A percentile compares a stretch with the other conserved stretches of the same genome.
Evolutionary conservation across 108 stramenopile species (phyloP).

Genomic region (Thalassiosira profunda): DNA sequence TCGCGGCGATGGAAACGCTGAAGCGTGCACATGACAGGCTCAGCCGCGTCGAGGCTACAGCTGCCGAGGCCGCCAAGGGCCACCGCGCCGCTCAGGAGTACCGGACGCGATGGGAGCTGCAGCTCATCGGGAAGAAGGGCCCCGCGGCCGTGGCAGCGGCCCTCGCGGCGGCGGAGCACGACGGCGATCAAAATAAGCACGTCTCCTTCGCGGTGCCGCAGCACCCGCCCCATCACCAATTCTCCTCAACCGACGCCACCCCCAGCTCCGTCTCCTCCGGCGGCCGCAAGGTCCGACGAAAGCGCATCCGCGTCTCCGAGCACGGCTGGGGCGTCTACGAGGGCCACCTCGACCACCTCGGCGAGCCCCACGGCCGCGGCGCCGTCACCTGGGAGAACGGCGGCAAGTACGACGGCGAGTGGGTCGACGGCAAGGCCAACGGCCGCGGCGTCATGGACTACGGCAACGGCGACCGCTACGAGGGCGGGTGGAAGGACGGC

Average conservation of each 20-base stretch:
- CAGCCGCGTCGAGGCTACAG: constrained; percentile 15
- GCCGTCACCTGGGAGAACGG: constrained; percentile 55
- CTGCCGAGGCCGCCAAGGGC: constrained; percentile 10
- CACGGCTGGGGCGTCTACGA: constrained; percentile 50
- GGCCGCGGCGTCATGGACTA: constrained; percentile 55
- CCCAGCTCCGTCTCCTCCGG: constrained; percentile 8
- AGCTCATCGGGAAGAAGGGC: constrained; percentile 12
- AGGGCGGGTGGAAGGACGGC: constrained; percentile 53
- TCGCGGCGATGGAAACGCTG: constrained; percentile 13
- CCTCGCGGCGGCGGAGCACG: constrained; percentile 7
- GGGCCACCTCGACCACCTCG: constrained; percentile 24
- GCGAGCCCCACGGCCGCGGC: constrained; percentile 49
- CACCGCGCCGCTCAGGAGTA: constrained; percentile 14
- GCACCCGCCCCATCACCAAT: background rate
- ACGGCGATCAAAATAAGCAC: constrained; percentile 24
- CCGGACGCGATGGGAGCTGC: constrained; percentile 16
- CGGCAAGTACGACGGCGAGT: constrained; percentile 59
- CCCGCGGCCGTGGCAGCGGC: background rate
- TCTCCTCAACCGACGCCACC: background rate
- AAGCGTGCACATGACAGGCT: constrained; percentile 36
- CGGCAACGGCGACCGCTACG: constrained; percentile 52
- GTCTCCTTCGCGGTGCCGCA: constrained; percentile 39
- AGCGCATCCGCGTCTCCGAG: constrained; percentile 38
- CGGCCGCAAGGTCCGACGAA: constrained; percentile 22
- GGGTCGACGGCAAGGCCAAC: constrained; percentile 58